Evolutionary conservation across 192 early-diverging fungal species (phyloP).

Genomic region (Phlyctochytrium arcticum): DNA sequence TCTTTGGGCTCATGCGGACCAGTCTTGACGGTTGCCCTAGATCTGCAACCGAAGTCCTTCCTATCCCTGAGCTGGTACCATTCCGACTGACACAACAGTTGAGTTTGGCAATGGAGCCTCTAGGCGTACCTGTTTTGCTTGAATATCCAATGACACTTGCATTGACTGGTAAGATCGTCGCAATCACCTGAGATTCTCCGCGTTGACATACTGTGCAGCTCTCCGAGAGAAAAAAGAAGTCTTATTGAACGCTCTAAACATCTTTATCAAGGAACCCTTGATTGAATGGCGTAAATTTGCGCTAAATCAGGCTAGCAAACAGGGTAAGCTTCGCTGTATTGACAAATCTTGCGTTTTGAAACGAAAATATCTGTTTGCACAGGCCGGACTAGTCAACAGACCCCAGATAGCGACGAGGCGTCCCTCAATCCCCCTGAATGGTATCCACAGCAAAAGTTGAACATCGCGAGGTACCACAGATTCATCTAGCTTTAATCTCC

Average conservation of each 20-base stretch:
- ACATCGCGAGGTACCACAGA: slow-evolving; percentile 52
- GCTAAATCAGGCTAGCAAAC: slow-evolving; percentile 35
- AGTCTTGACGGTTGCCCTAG: background rate
- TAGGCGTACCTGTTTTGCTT: slow-evolving; percentile 62
- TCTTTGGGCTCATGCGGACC: background rate
- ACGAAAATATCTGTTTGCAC: too few species aligned
- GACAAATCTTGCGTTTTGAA: too few species aligned
- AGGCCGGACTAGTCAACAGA: background rate
- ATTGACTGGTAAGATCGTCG: slow-evolving; percentile 41
- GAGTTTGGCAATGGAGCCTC: slow-evolving; percentile 56
- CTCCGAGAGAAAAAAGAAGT: slow-evolving; percentile 57
- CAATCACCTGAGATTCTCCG: background rate
- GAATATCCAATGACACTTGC: slow-evolving; percentile 67
- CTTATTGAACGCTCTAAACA: slow-evolving; percentile 69
- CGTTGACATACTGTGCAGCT: slow-evolving; percentile 31
- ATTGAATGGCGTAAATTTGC: slow-evolving; percentile 76
- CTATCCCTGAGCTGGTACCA: slow-evolving; percentile 72
- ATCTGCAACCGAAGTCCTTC: slow-evolving; percentile 70
- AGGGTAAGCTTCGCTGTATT: too few species aligned
- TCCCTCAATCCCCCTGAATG: slow-evolving; percentile 49
- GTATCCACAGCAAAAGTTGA: slow-evolving; percentile 75
- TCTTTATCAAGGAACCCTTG: slow-evolving; percentile 80
- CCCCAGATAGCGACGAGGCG: slow-evolving; percentile 5
- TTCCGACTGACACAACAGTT: slow-evolving; percentile 73
- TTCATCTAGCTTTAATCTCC: background rate